Base-by-base conservation (phyloP, 2,329 filamentous ascomycete species). In the Beauveria pseudobassiana region DNA sequence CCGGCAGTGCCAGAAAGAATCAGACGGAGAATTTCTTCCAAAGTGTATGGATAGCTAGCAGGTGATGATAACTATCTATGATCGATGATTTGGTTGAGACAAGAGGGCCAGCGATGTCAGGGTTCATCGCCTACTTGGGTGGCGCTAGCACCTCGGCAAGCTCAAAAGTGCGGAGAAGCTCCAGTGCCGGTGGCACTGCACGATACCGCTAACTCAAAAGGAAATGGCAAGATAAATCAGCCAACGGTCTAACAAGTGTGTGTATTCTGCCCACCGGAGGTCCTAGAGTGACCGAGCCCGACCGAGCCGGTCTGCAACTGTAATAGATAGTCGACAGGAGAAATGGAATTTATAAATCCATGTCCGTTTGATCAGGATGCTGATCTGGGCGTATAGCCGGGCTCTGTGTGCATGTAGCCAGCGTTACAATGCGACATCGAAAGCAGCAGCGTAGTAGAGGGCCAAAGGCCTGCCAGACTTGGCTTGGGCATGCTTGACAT, bases 61-160 rank as follows among this genome's bases (percentile, higher is more conserved):
- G 10, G 18, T 30, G 12, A n/a, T 34, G 12, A 40, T 1, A 45
- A 40, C 18, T 20, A 14, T 59, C 28, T 20, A 50, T 43, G 46
- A 22, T 30, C 16, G 38, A 50, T 43, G 7, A 30, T 16, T 20
- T 40, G n/a, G 24, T 20, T 1, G 28, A 38, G 28, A 24, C 34
- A 34, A 40, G 26, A 52, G 26, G 30, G 18, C 42, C 20, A 16
- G 10, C 34, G 26, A 45, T 59, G 48, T 42, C 24, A 46, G 18
- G 38, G 28, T 38, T 28, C 49, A 48, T 60, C 49, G 40, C 40
- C 38, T 43, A 24, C 34, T 45, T 59, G 34, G 18, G 28, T 10
- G n/a, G 3, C 50, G 48, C 58, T 53, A 60, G 58, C 58, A 60
- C 58, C 58, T 60, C 58, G 58, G 58, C 58, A 60, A 54, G 58